phyloP scores from a whole-genome alignment of 805 yeast genomes.

The Torulaspora delbrueckii region DNA sequence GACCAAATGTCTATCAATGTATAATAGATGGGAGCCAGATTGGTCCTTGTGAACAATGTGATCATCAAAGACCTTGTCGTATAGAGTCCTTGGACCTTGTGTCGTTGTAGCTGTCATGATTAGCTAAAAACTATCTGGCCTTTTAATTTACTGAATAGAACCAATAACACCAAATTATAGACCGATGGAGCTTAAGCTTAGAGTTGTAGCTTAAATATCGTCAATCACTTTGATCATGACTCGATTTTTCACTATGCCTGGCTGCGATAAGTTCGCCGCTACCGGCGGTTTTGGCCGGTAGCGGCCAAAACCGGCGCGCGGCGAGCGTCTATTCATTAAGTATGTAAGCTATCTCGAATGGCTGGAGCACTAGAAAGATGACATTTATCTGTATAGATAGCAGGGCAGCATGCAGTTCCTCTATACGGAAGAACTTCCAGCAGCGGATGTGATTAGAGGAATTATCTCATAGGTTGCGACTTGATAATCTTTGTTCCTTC shows the following conservation, averaged over 20 bases:
- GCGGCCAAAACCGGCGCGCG: conserved; percentile 5
- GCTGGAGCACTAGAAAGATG: neutral
- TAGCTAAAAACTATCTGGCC: neutral
- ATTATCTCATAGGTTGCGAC: neutral
- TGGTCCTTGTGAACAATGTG: conserved; percentile 89
- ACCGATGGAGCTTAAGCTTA: neutral
- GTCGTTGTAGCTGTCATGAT: conserved; percentile 32
- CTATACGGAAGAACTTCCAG: neutral
- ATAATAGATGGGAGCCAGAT: conserved; percentile 77
- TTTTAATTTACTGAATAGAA: neutral
- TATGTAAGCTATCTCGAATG: neutral
- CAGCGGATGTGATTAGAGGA: neutral
- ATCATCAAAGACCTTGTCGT: conserved; percentile 94
- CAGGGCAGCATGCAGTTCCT: too few species aligned
- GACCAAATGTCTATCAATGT: conserved; percentile 94
- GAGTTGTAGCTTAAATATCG: neutral
- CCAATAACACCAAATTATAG: neutral
- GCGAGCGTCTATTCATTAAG: too few species aligned
- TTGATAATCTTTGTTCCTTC: neutral
- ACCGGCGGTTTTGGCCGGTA: conserved; percentile 4
- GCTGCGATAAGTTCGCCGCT: conserved; percentile 3
- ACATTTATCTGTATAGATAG: neutral
- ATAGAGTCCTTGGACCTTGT: conserved; percentile 62
- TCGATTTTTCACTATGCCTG: neutral
- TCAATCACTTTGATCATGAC: neutral